Evolutionary conservation across 495 filamentous ascomycete genomes (phyloP).

Genomic region (Staphylotrichum longicolle): DNA sequence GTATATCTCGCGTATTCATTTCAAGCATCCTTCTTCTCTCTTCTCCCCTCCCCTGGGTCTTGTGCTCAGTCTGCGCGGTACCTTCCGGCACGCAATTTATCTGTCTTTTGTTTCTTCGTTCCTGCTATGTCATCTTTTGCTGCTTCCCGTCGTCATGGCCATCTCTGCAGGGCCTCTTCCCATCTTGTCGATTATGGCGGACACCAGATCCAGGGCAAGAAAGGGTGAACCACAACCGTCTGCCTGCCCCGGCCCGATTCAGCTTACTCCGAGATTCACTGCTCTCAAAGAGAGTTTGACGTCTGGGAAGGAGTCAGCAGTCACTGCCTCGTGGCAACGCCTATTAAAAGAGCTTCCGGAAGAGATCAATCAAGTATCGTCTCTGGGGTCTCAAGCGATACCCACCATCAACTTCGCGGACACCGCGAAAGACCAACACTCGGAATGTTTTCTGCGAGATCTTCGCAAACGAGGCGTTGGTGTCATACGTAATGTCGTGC

Average conservation of each 20-base stretch:
- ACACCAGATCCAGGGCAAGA: conserved; percentile 9
- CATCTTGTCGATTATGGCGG: conserved; percentile 14
- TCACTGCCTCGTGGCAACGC: conserved; percentile 60
- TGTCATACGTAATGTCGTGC: conserved; percentile 60
- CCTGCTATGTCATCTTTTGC: conserved; percentile 17
- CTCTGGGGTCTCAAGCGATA: conserved; percentile 45
- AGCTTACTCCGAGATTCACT: conserved; percentile 67
- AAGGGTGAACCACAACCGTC: conserved; percentile 21
- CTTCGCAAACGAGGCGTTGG: conserved; percentile 60
- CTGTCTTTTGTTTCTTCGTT: background rate
- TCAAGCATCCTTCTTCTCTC: conserved; percentile 3
- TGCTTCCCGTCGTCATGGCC: conserved; percentile 20
- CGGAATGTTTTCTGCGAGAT: conserved; percentile 44
- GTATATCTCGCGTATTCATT: conserved; percentile 18
- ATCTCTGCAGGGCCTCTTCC: conserved; percentile 22
- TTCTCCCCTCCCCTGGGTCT: background rate
- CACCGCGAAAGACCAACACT: conserved; percentile 45
- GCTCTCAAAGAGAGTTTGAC: conserved; percentile 65
- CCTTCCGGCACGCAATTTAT: background rate
- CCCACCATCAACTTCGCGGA: conserved; percentile 62
- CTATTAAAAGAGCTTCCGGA: conserved; percentile 56
- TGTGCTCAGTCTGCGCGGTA: background rate
- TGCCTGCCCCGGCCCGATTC: conserved; percentile 38
- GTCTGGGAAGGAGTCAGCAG: conserved; percentile 52
- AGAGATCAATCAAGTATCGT: conserved; percentile 52